phyloP scores from a whole-genome alignment of 2,329 filamentous ascomycete species.

The Coniella vitis region DNA sequence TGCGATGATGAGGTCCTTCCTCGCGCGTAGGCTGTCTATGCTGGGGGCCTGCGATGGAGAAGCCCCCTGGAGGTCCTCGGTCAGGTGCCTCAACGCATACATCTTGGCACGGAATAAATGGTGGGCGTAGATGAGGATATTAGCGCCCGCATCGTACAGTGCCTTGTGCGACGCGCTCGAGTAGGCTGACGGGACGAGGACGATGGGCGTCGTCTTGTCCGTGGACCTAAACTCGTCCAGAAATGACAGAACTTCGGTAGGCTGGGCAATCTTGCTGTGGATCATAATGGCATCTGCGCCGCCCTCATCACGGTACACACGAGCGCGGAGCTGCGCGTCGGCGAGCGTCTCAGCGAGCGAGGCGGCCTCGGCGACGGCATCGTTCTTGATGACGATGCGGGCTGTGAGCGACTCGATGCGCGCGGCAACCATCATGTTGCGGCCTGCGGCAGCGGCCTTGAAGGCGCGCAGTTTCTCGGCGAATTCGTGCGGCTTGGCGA shows the following conservation, averaged over 20 bases:
- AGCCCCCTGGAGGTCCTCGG: neutral
- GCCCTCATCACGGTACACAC: neutral
- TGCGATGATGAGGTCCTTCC: no score
- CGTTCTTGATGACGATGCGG: neutral
- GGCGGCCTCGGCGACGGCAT: neutral
- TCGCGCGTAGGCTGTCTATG: no score
- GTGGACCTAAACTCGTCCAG: neutral
- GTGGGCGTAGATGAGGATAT: slow-evolving; percentile 14
- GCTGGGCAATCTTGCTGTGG: slow-evolving; percentile 3
- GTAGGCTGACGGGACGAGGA: neutral
- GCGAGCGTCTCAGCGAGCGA: neutral
- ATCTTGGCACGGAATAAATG: slow-evolving; percentile 11
- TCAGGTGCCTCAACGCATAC: neutral
- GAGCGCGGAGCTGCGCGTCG: neutral
- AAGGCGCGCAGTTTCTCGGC: neutral
- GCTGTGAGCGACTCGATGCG: neutral
- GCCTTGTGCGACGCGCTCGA: neutral
- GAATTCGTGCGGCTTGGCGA: neutral
- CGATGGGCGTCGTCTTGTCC: neutral
- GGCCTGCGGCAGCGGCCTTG: neutral
- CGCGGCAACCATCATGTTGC: neutral
- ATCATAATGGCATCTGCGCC: slow-evolving; percentile 10
- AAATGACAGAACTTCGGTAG: slow-evolving; percentile 2
- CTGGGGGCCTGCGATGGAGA: no score
- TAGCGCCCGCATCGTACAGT: slow-evolving; percentile 10